phyloP scores from a whole-genome alignment of 805 yeast genomes.

The Wickerhamomyces hampshirensis region DNA sequence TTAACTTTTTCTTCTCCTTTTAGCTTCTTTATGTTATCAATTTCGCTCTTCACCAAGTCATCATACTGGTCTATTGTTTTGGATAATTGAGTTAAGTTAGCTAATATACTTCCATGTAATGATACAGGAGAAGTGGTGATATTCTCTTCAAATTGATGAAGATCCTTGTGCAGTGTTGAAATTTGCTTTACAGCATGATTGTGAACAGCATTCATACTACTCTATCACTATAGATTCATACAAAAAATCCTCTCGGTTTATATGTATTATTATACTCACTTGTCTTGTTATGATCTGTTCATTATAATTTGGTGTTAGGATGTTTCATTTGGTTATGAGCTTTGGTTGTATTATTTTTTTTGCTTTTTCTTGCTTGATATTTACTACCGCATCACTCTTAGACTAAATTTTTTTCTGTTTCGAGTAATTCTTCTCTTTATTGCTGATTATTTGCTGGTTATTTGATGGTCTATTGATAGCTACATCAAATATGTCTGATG shows the following conservation, averaged over 20 bases:
- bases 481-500: slow-evolving; percentile 15
- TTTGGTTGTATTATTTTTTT: too few species aligned
- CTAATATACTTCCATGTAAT: slow-evolving; percentile 71
- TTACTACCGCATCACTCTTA: too few species aligned
- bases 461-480: too few species aligned
- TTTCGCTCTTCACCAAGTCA: slow-evolving; percentile 54
- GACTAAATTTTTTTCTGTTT: too few species aligned
- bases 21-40: slow-evolving; percentile 45
- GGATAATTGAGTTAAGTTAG: slow-evolving; percentile 67
- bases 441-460: too few species aligned
- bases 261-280: background rate
- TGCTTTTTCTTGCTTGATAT: too few species aligned
- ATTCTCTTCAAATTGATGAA: slow-evolving; percentile 59
- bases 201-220: slow-evolving; percentile 67
- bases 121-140: slow-evolving; percentile 70
- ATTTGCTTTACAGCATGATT: slow-evolving; percentile 89
- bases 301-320: too few species aligned
- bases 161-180: slow-evolving; percentile 63
- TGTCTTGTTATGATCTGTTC: background rate
- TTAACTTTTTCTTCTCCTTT: slow-evolving; percentile 59
- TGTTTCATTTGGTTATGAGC: too few species aligned
- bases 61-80: slow-evolving; percentile 72
- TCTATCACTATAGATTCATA: background rate
- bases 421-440: too few species aligned
- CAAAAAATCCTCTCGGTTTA: background rate